phyloP scores from a whole-genome alignment of 805 yeast genomes.

The Ogataea trehalophila region DNA sequence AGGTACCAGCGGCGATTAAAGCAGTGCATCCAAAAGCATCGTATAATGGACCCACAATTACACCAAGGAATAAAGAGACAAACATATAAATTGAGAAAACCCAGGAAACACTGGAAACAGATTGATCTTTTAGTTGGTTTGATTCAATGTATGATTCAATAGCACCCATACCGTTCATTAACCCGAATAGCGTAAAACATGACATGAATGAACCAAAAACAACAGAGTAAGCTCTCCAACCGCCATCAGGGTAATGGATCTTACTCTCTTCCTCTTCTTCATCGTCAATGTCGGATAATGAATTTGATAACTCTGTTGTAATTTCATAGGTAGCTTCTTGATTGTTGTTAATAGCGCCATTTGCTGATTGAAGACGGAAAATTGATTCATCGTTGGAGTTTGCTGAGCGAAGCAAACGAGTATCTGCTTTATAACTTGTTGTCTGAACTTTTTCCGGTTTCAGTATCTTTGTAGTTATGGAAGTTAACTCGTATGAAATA shows the following conservation, averaged over 20 bases:
- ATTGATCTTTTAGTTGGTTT: slow-evolving; percentile 45
- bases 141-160: slow-evolving; percentile 54
- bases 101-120: slow-evolving; percentile 54
- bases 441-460: slow-evolving; percentile 29
- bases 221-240: slow-evolving; percentile 48
- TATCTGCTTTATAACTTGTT: not conserved
- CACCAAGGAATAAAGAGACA: slow-evolving; percentile 43
- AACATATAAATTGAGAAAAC: slow-evolving; percentile 55
- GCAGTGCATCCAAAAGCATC: slow-evolving; percentile 47
- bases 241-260: slow-evolving; percentile 54
- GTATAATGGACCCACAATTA: slow-evolving; percentile 53
- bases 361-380: not conserved
- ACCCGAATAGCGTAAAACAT: slow-evolving; percentile 48
- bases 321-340: slow-evolving; percentile 26
- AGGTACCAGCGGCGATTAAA: slow-evolving; percentile 38
- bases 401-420: not conserved
- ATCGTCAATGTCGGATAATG: not conserved
- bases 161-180: slow-evolving; percentile 56
- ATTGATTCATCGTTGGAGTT: not conserved
- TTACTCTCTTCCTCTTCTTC: slow-evolving; percentile 13
- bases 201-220: slow-evolving; percentile 58
- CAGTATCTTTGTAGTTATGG: not conserved
- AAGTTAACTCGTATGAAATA: not conserved
- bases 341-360: too few species aligned
- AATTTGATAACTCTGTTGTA: slow-evolving; percentile 34